Evolutionary conservation across 257 asterid genomes (phyloP).

Genomic region (Coffea canephora): DNA sequence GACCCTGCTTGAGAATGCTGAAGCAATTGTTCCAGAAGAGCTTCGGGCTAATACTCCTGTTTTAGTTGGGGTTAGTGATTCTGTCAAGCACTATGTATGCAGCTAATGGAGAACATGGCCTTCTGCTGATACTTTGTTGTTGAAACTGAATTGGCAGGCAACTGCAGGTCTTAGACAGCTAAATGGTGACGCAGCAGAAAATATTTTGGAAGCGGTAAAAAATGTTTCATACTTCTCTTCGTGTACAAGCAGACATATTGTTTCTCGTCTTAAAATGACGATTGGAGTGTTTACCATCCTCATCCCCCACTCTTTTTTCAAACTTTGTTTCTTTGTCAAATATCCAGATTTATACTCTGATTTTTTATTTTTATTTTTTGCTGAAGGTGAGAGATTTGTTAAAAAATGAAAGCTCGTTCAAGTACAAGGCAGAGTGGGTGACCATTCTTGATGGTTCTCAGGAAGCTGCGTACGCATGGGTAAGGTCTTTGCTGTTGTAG

Average conservation of each 20-base stretch:
- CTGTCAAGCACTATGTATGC: not conserved
- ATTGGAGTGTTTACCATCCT: too few species aligned
- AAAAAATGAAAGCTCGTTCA: slow-evolving; percentile 58
- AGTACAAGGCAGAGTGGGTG: slow-evolving; percentile 65
- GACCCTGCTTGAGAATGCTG: slow-evolving; percentile 57
- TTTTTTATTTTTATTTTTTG: not conserved
- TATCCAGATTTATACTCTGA: not conserved
- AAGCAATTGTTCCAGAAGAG: slow-evolving; percentile 59
- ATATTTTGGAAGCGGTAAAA: slow-evolving; percentile 72
- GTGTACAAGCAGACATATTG: too few species aligned
- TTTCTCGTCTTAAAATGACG: too few species aligned
- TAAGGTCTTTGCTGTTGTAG: slow-evolving; percentile 24
- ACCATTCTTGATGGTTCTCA: slow-evolving; percentile 70
- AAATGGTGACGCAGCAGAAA: slow-evolving; percentile 74
- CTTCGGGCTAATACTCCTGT: slow-evolving; percentile 53
- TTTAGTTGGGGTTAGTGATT: slow-evolving; percentile 64
- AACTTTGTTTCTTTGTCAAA: slow-evolving; percentile 5
- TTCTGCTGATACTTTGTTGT: not conserved
- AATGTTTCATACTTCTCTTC: not conserved
- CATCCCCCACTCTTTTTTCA: too few species aligned
- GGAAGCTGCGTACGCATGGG: slow-evolving; percentile 91
- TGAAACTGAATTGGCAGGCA: slow-evolving; percentile 45
- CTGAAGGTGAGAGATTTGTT: slow-evolving; percentile 66
- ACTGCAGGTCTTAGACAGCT: slow-evolving; percentile 86
- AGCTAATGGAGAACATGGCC: not conserved